Evolutionary conservation across 192 early-diverging fungal genomes (phyloP), one percentile per base, ranked within the genome.

Genomic region (Coemansia reversa): DNA sequence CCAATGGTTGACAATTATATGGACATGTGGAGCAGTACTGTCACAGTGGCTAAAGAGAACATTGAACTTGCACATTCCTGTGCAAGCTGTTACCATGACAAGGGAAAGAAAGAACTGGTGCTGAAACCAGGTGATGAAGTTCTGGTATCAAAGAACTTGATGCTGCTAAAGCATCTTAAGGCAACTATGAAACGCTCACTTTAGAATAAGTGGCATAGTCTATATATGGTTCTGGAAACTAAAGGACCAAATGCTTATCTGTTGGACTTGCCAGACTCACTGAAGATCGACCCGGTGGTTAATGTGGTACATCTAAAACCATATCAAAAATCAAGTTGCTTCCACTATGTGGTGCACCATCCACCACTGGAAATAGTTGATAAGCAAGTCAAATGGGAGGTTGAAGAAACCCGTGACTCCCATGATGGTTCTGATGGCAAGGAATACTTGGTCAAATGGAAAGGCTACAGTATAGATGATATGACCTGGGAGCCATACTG

Each of bases 81-180:
- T n/a, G 9, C 42, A 4, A 3, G 45, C 5, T 27, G 24, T 16
- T 60, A 60, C 24, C 58, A 60, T n/a, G 45, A 60, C 24, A 19
- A n/a, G 45, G 50, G 50, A 5, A 48, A 11, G 4, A 49, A 27
- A 14, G 42, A 2, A 7, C 20, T 60, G 42, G 14, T 8, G 14
- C 24, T 60, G 22, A 14, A 60, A 14, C 18, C 45, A 23, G 58
- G 58, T 24, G 58, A 60, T n/a, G 42, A 60, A 24, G 58, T 47
- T 2, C 24, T 60, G 20, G 23, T 60, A 0, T 19, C 58, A 60
- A 59, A 59, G 58, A 19, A 32, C 11, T 33, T 25, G 6, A 9
- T 59, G 33, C 42, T 27, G 27, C 27, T 3, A 27, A 27, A 27
- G 27, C 27, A 27, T 3, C 3, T 27, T 27, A 3, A 27, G 58